Evolutionary conservation across 2,329 filamentous ascomycete genomes (phyloP).

Genomic region (Septoria linicola): DNA sequence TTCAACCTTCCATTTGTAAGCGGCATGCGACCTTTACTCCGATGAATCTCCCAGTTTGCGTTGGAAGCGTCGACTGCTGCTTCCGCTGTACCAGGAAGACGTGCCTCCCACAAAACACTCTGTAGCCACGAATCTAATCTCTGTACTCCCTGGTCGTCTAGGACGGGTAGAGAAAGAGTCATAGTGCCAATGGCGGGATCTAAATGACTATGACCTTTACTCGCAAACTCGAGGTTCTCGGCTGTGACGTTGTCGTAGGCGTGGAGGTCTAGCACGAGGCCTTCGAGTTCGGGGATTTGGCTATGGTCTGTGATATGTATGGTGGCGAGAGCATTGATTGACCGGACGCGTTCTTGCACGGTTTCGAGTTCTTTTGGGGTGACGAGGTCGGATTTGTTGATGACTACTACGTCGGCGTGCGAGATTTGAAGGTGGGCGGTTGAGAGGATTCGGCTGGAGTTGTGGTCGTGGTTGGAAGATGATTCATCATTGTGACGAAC

Average conservation of each 20-base stretch:
- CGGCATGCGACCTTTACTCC: slow-evolving; percentile 76
- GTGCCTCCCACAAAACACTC: slow-evolving; percentile 74
- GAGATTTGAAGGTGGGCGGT: slow-evolving; percentile 96
- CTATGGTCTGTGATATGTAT: slow-evolving; percentile 80
- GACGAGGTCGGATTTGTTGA: slow-evolving; percentile 92
- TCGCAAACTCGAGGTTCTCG: slow-evolving; percentile 61
- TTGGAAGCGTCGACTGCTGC: slow-evolving; percentile 2
- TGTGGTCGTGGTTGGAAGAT: slow-evolving; percentile 45
- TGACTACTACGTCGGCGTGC: slow-evolving; percentile 89
- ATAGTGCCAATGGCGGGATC: slow-evolving; percentile 87
- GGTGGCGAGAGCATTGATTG: slow-evolving; percentile 87
- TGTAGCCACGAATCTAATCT: slow-evolving; percentile 78
- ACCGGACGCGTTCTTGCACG: slow-evolving; percentile 69
- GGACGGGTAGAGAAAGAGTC: slow-evolving; percentile 63
- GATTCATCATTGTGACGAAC: slow-evolving; percentile 43
- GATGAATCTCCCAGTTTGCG: slow-evolving; percentile 73
- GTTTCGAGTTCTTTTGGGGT: slow-evolving; percentile 64
- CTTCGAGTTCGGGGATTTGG: slow-evolving; percentile 76
- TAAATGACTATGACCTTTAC: slow-evolving; percentile 83
- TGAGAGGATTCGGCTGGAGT: slow-evolving; percentile 70
- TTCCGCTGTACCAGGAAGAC: slow-evolving; percentile 20
- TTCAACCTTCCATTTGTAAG: slow-evolving; percentile 65
- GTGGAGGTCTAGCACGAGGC: slow-evolving; percentile 82
- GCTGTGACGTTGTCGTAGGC: slow-evolving; percentile 82
- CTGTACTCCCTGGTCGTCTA: slow-evolving; percentile 59